Conservation (phyloP, 169 alveolate species). For the Theileria parva region DNA sequence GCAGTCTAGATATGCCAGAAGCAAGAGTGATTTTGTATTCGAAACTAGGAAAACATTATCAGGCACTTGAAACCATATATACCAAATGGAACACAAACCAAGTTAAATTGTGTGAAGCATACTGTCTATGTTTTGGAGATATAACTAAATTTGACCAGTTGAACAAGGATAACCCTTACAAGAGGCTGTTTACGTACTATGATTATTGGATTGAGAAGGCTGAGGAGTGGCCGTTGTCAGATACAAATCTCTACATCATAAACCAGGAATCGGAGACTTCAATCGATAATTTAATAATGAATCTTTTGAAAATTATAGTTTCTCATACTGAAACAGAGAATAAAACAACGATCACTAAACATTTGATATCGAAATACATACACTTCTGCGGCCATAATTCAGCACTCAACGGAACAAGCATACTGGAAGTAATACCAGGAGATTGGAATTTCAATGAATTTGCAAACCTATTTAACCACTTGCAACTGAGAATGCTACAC, state of each 20-base stretch:
- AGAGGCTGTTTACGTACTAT: constrained; percentile 44
- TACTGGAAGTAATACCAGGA: constrained; percentile 56
- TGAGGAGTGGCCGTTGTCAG: constrained; percentile 40
- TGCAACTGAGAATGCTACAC: constrained; percentile 59
- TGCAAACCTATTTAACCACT: constrained; percentile 49
- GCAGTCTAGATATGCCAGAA: constrained; percentile 41
- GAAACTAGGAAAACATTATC: constrained; percentile 35
- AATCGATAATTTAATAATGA: constrained; percentile 44
- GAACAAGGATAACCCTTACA: constrained; percentile 43
- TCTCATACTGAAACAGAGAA: constrained; percentile 25
- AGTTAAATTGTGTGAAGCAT: constrained; percentile 52
- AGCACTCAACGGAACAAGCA: constrained; percentile 31
- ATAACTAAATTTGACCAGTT: constrained; percentile 8
- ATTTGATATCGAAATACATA: constrained; percentile 48
- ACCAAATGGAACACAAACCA: constrained; percentile 13
- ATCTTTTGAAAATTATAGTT: constrained; percentile 40
- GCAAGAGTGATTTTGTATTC: constrained; percentile 40
- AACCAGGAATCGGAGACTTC: constrained; percentile 38
- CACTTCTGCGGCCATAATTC: constrained; percentile 53
- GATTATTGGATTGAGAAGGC: constrained; percentile 59
- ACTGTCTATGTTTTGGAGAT: constrained; percentile 65
- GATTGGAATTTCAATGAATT: constrained; percentile 52
- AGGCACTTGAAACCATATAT: constrained; percentile 47
- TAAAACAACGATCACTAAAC: constrained; percentile 20
- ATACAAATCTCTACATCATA: constrained; percentile 28